Evolutionary conservation across 305 asterid genomes (phyloP).

Genomic region (Stenogyne calaminthoides): DNA sequence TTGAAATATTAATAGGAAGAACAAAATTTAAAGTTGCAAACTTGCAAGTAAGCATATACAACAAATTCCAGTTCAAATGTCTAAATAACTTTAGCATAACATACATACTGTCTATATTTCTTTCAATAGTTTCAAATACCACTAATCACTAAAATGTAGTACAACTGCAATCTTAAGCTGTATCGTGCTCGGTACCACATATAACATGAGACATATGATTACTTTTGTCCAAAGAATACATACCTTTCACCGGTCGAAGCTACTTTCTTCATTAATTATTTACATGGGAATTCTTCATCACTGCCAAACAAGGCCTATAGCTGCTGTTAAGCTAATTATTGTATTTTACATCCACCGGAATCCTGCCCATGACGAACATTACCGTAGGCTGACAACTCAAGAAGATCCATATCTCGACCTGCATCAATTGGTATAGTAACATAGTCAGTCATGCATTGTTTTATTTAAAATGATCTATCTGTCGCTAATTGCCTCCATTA

Average conservation of each 20-base stretch:
- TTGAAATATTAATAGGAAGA: not conserved
- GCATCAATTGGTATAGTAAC: too few relatives aligned
- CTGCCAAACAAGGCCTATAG: not conserved
- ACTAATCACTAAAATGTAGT: not conserved
- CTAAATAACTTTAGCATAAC: not conserved
- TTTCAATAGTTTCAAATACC: not conserved
- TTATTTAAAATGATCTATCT: too few relatives aligned
- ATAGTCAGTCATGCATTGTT: too few relatives aligned
- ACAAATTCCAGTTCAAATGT: not conserved
- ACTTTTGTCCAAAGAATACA: conserved; percentile 6
- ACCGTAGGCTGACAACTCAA: conserved; percentile 91
- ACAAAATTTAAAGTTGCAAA: not conserved
- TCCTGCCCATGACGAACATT: conserved; percentile 75
- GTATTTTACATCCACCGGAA: conserved; percentile 87
- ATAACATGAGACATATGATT: not conserved
- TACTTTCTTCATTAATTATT: conserved; percentile 8
- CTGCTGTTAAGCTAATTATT: conserved; percentile 35
- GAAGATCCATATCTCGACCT: conserved; percentile 97
- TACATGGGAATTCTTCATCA: conserved; percentile 5
- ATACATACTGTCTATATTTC: not conserved
- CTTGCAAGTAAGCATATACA: not conserved
- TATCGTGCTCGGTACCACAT: not conserved
- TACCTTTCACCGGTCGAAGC: conserved; percentile 17
- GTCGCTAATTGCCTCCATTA: too few relatives aligned
- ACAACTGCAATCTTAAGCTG: not conserved